These are phyloP conservation scores for Colletotrichum zoysiae DNA, from an alignment of 2,329 filamentous ascomycete genomes.

Conservation along the genomic window DNA sequence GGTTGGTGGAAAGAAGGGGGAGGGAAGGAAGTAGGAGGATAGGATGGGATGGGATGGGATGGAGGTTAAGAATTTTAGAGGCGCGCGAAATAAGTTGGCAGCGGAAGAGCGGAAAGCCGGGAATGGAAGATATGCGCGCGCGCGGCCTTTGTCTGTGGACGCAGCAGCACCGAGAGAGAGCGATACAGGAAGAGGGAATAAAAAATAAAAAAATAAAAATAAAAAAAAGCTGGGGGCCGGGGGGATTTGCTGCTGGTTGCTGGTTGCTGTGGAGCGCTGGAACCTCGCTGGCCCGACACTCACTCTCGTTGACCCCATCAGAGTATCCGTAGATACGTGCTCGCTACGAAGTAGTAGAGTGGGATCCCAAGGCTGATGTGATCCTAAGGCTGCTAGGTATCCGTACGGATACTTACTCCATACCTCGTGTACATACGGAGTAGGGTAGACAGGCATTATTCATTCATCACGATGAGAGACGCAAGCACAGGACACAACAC, in stretches of 20 bases:
- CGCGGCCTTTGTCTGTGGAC: constrained; percentile 13
- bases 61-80: constrained; percentile 45
- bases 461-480: constrained; percentile 4
- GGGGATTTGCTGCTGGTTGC: neutral
- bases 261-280: constrained; percentile 11
- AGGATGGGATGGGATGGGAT: constrained; percentile 30
- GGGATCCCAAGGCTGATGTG: too few relatives aligned
- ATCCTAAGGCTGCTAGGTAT: neutral
- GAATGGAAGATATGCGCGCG: constrained; percentile 13
- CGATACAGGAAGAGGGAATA: neutral
- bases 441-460: neutral
- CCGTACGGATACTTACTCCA: too few relatives aligned
- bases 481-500: neutral
- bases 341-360: neutral
- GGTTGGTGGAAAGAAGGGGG: constrained; percentile 41
- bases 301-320: neutral
- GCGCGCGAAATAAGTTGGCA: constrained; percentile 42
- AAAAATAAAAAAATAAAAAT: neutral
- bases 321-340: too few relatives aligned
- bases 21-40: constrained; percentile 29
- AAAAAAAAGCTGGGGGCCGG: constrained; percentile 36
- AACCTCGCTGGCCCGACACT: constrained; percentile 32
- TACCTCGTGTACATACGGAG: too few relatives aligned
- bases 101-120: neutral
- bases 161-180: neutral